Evolutionary conservation across 1,284 basidiomycete genomes (phyloP).

Genomic region (Ustilago cynodontis): DNA sequence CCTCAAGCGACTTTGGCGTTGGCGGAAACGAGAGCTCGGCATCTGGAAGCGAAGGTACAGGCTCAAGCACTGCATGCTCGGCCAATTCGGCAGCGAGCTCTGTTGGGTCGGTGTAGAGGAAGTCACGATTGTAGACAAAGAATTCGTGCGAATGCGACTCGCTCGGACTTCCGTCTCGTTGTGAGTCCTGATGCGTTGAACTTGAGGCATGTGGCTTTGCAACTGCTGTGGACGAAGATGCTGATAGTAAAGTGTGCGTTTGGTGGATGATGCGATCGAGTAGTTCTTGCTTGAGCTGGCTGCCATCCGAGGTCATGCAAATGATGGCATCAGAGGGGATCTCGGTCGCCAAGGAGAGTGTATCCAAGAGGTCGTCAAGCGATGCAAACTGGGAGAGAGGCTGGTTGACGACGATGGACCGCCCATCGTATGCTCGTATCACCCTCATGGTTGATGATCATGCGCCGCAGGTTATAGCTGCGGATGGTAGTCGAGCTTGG

Average conservation of each 20-base stretch:
- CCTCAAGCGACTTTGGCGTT: constrained; percentile 56
- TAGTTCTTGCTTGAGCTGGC: constrained; percentile 61
- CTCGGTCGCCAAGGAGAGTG: constrained; percentile 65
- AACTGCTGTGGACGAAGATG: constrained; percentile 19
- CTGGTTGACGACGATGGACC: constrained; percentile 61
- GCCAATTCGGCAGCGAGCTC: constrained; percentile 58
- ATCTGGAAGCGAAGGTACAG: constrained; percentile 21
- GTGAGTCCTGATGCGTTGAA: constrained; percentile 15
- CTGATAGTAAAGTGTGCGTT: constrained; percentile 9
- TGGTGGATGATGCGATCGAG: constrained; percentile 53
- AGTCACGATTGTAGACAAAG: constrained; percentile 68
- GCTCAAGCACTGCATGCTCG: constrained; percentile 39
- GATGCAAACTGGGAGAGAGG: constrained; percentile 58
- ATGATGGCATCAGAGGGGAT: constrained; percentile 66
- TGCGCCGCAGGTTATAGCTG: background rate
- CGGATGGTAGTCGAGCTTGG: background rate
- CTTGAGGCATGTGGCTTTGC: constrained; percentile 9
- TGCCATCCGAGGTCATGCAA: constrained; percentile 65
- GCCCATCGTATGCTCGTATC: constrained; percentile 64
- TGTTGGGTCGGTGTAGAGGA: constrained; percentile 62
- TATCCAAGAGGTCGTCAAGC: constrained; percentile 65
- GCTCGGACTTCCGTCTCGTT: background rate
- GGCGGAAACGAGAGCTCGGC: constrained; percentile 51
- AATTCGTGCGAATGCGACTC: constrained; percentile 47
- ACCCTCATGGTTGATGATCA: constrained; percentile 53